These are phyloP conservation scores for Hericium alpestre DNA, from an alignment of 768 basidiomycete species.

Conservation along the genomic window DNA sequence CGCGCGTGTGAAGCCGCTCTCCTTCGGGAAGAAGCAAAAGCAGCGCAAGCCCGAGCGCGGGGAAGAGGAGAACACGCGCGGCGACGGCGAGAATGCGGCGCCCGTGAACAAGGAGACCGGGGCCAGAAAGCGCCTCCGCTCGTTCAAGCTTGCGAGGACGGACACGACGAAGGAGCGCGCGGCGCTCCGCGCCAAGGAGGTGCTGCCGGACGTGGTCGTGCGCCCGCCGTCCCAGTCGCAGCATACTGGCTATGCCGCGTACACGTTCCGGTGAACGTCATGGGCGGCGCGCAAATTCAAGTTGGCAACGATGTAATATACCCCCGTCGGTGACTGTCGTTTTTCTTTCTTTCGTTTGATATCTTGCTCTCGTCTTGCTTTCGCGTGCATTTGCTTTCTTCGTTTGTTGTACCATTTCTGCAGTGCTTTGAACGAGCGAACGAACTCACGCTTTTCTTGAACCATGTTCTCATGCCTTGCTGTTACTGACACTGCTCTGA, in stretches of 20 bases:
- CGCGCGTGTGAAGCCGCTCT: slow-evolving; percentile 43
- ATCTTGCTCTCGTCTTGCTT: background rate
- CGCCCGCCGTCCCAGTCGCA: slow-evolving; percentile 33
- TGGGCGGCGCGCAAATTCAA: too few relatives aligned
- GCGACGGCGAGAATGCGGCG: slow-evolving; percentile 5
- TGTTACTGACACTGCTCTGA: background rate
- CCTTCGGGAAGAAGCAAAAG: slow-evolving; percentile 43
- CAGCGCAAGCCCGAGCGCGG: slow-evolving; percentile 23
- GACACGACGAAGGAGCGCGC: slow-evolving; percentile 57
- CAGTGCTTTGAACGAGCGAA: background rate
- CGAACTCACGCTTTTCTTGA: background rate
- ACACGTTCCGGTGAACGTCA: background rate
- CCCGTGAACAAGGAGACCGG: slow-evolving; percentile 27
- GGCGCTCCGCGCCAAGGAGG: slow-evolving; percentile 42
- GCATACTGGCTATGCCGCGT: background rate
- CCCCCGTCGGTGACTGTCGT: background rate
- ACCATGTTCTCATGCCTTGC: background rate
- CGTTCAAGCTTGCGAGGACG: slow-evolving; percentile 39
- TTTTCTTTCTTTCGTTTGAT: background rate
- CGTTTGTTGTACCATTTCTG: background rate
- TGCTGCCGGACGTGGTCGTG: slow-evolving; percentile 50
- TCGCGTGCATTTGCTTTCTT: background rate
- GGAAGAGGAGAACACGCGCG: slow-evolving; percentile 16
- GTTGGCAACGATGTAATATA: background rate
- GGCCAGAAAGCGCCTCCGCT: slow-evolving; percentile 40